Evolutionary conservation across 225 moss, liverwort and hornwort genomes (phyloP).

Genomic region (Thuidium tamariscinum): DNA sequence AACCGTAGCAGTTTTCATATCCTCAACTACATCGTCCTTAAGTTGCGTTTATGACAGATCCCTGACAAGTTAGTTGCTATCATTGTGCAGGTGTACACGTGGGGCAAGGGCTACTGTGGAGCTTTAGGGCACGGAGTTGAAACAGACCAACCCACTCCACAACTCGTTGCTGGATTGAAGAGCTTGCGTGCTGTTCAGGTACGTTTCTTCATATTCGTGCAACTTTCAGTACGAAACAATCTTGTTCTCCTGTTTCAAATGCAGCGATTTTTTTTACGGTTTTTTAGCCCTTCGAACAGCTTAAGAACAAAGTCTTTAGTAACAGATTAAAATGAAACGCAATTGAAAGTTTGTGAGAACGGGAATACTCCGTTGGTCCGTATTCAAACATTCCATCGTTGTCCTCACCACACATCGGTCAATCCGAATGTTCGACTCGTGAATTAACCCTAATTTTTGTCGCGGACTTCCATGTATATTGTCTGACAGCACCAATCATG

Average conservation of each 20-base stretch:
- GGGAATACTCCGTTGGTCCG: background rate
- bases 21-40: background rate
- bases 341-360: background rate
- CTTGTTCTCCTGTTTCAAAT: background rate
- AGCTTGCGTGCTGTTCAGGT: conserved; percentile 71
- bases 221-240: background rate
- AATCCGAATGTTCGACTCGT: background rate
- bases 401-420: background rate
- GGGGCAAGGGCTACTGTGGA: conserved; percentile 97
- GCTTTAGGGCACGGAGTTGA: conserved; percentile 78
- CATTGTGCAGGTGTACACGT: conserved; percentile 66
- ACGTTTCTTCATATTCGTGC: background rate
- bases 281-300: background rate
- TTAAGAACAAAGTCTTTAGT: background rate
- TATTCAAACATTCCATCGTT: background rate
- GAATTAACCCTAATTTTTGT: background rate
- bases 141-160: conserved; percentile 45
- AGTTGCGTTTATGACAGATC: background rate
- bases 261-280: background rate
- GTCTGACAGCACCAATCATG: background rate
- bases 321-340: background rate
- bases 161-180: conserved; percentile 31
- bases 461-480: background rate
- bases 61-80: background rate
- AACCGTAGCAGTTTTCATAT: background rate